Evolutionary conservation across 305 asterid genomes (phyloP).

Genomic region (Fraxinus angustifolia): DNA sequence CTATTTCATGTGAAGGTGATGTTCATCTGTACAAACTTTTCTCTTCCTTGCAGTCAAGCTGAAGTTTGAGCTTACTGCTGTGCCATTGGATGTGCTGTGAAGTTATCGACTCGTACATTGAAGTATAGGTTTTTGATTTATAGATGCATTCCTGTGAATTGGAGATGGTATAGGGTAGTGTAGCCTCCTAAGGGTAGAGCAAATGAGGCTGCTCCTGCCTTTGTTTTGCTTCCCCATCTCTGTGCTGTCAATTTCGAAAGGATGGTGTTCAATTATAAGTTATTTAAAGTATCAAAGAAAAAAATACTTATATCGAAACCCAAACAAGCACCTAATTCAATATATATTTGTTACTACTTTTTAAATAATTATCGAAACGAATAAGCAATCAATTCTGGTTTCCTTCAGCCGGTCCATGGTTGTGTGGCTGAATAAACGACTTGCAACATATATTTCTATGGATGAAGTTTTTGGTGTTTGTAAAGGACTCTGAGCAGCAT

Average conservation of each 20-base stretch:
- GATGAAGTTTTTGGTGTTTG: not conserved
- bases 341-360: slow-evolving; percentile 15
- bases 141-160: slow-evolving; percentile 14
- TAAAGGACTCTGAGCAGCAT: not conserved
- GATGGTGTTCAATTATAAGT: slow-evolving; percentile 7
- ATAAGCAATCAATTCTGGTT: slow-evolving; percentile 12
- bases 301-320: not conserved
- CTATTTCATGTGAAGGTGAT: slow-evolving; percentile 63
- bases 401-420: not conserved
- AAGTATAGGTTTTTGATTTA: slow-evolving; percentile 31
- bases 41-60: not conserved
- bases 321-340: slow-evolving; percentile 25
- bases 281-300: slow-evolving; percentile 24
- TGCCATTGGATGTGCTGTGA: slow-evolving; percentile 12
- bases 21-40: slow-evolving; percentile 19
- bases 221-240: slow-evolving; percentile 39
- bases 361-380: slow-evolving; percentile 26
- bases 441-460: not conserved
- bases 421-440: not conserved
- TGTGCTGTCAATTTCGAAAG: slow-evolving; percentile 13
- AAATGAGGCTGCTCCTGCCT: slow-evolving; percentile 25
- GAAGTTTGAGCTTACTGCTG: not conserved
- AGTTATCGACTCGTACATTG: slow-evolving; percentile 29
- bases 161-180: slow-evolving; percentile 40
- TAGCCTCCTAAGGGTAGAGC: slow-evolving; percentile 22